Base-by-base conservation (phyloP, 345 rosid species). In the Stellera chamaejasme region DNA sequence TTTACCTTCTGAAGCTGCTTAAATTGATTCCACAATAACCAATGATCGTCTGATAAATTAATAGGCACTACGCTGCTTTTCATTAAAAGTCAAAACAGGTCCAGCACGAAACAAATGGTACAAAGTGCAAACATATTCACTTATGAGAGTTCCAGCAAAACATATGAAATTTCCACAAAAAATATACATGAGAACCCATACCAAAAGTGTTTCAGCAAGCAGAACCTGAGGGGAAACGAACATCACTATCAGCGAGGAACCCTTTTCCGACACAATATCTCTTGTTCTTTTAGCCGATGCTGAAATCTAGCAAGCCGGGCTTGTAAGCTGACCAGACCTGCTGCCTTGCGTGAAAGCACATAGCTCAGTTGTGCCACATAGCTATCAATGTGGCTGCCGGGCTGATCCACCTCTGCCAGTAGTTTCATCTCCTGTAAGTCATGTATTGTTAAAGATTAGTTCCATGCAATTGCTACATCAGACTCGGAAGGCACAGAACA, bases 291-390 rank as follows among this genome's bases (percentile, higher is more conserved):
- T 27, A 93, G 77, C 56, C 97, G 88, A 73, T 93, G 96, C 68
- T 89, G 99, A 77, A 93, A 89, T 71, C 94, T 81, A 48, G 99
- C 91, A 52, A 93, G 94, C 55, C 97, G 91, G 46, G 99, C 94
- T 69, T 89, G 97, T 57, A 93, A 97, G 59, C 94, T 82, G 26
- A 82, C 96, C 48, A 88, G 70, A 55, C 91, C 82, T 26, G 96
- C 99, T 59, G 97, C 99, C 75, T 93, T 93, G 69, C 97, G 91
- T 2, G 99, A 93, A 45, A 93, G 89, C 61, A 93, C 88, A 72
- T 86, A 84, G 76, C 81, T 89, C 77, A 93, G 60, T 56, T 87
- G 97, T 58, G 91, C 82, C 43, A 93, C 94, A 43, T 93, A 87
- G 70, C 75, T 87, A 77, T 93, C 99, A 27, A 93, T 93, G 45